Evolutionary conservation across 139 green algal species (phyloP).

Genomic region (Tetraselmis striata): DNA sequence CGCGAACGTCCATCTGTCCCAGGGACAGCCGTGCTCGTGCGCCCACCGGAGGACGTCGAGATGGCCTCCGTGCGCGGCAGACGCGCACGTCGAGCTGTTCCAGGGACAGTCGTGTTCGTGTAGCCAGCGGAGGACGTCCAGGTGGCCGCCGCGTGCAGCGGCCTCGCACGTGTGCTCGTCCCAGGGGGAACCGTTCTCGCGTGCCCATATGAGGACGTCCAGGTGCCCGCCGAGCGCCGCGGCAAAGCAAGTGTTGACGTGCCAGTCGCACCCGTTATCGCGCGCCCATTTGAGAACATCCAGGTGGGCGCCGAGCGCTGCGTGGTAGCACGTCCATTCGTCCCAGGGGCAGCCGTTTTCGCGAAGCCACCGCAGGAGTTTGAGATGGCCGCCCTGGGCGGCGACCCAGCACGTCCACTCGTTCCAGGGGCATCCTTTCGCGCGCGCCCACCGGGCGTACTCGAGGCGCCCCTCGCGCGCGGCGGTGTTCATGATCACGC

Average conservation of each 20-base stretch:
- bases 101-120: background rate
- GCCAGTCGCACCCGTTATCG: background rate
- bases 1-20: background rate
- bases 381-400: background rate
- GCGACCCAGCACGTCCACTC: background rate
- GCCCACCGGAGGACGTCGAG: background rate
- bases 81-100: background rate
- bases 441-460: background rate
- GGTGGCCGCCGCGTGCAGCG: background rate
- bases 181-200: background rate
- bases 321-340: background rate
- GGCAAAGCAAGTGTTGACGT: background rate
- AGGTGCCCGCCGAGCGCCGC: background rate
- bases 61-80: background rate
- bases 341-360: background rate
- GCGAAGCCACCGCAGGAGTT: background rate
- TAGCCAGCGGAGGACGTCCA: conserved; percentile 2
- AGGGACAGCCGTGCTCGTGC: background rate
- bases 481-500: too few relatives aligned
- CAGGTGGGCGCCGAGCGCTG: background rate
- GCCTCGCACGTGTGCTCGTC: conserved; percentile 5
- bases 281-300: background rate
- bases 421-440: background rate
- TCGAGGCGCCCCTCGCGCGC: background rate
- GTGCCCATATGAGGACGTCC: background rate